Percentiles rank a stretch among this genome's conserved stretches.
These are phyloP conservation scores for Nannizziopsis barbatae DNA, from an alignment of 2,329 filamentous ascomycete species.

Conservation along the genomic window DNA sequence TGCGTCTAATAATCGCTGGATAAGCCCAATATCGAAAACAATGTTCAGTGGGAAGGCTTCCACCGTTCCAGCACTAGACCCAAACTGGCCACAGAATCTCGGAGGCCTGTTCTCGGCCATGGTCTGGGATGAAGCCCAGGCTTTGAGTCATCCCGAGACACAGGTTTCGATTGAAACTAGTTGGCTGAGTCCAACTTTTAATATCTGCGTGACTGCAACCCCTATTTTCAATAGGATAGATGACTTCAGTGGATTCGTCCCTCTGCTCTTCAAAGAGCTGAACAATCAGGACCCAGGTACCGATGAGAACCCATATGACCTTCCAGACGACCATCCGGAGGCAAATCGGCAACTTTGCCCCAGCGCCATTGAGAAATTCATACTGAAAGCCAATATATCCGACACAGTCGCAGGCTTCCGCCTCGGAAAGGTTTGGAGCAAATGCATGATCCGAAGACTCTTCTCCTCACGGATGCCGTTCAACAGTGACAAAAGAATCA, in stretches of 20 bases:
- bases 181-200: neutral
- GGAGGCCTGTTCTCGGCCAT: neutral
- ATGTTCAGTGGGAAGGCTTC: too few species aligned
- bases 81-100: neutral
- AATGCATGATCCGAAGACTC: neutral
- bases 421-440: neutral
- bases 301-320: neutral
- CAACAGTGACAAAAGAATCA: neutral
- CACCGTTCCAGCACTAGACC: too few species aligned
- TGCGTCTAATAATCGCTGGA: too few species aligned
- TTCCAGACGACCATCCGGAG: neutral
- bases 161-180: neutral
- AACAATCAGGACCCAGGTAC: neutral
- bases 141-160: neutral
- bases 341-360: neutral
- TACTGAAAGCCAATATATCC: neutral
- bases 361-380: neutral
- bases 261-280: neutral
- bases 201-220: conserved; percentile 3
- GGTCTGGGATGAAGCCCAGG: conserved; percentile 4
- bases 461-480: neutral
- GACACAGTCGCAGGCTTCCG: neutral
- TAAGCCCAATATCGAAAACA: too few species aligned
- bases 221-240: conserved; percentile 3
- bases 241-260: neutral